Evolutionary conservation across 495 filamentous ascomycete species (phyloP), one percentile per base, ranked within the genome.

Genomic region (Daldinia childiae): DNA sequence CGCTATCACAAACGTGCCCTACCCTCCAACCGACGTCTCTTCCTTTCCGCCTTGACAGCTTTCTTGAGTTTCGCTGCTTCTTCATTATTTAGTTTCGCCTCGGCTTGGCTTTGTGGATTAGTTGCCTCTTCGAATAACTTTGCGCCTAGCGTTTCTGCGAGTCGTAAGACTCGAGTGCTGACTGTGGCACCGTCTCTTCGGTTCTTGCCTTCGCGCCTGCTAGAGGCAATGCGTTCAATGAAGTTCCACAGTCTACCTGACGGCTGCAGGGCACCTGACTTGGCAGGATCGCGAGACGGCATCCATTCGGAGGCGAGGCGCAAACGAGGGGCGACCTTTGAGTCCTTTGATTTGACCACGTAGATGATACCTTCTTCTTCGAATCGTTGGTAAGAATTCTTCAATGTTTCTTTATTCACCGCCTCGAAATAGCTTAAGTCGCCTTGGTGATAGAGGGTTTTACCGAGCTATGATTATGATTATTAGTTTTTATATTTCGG

Each of bases 381-480:
- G 79, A 96, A 97, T 24, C 92, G 90, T 66, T 89, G 85, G 79
- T 93, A 97, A 2, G 93, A 90, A 77, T 98, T 99, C 69, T 94
- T 96, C 58, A 99, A 88, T 1, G 93, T 94, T 77, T 98, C 94
- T 64, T 97, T 97, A 83, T 98, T 99, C 69, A 99, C 95, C 6
- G 95, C 93, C 80, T 99, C 95, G 71, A 97, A 97, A 78, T 99
- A 98, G 24, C 90, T 92, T 27, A 99, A 87, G 74, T 98, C 94
- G 34, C 95, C 95, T 85, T 99, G 95, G 78, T 98, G 94, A 76
- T 97, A 99, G 7, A 99, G 83, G 0, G 95, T 98, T 84, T 99
- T 99, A 19, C 95, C 95, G 17, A 98, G 88, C 91, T 94, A 57
- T 11, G 17, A 57, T 11, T n/a, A n/a, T 41, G 4, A 17, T 19